A percentile compares a stretch with the other conserved stretches of the same genome.
phyloP scores from a whole-genome alignment of 208 protist genomes.

The Trichomonas gallinae region DNA sequence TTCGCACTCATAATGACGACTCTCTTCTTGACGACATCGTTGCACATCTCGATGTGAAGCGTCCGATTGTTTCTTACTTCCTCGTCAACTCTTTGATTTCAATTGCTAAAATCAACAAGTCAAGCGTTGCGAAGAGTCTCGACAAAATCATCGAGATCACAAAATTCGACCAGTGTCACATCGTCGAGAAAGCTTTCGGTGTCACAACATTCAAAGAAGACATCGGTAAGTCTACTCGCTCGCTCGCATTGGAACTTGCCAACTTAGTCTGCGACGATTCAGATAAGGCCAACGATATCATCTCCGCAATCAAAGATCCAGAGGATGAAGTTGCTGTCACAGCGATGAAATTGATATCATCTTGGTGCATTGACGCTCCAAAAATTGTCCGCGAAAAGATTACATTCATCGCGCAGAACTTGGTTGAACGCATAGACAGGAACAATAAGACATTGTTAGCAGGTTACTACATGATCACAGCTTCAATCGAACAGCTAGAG shows the following conservation, averaged over 20 bases:
- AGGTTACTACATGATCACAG: background rate
- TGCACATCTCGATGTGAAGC: background rate
- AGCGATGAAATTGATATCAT: background rate
- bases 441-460: background rate
- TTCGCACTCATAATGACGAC: background rate
- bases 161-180: background rate
- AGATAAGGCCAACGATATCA: background rate
- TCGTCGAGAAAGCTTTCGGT: background rate
- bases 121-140: background rate
- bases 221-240: background rate
- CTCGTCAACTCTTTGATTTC: background rate
- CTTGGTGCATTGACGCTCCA: background rate
- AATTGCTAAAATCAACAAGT: background rate
- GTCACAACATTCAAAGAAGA: background rate
- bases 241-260: background rate
- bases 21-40: background rate
- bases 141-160: background rate
- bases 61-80: background rate
- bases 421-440: background rate
- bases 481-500: background rate
- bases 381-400: background rate
- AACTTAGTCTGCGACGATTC: background rate
- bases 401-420: background rate
- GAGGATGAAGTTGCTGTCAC: background rate
- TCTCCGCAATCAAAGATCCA: background rate